Evolutionary conservation across 2,329 filamentous ascomycete species (phyloP), one percentile per base, ranked within the genome.

Genomic region (Cladobotryum protrusum): DNA sequence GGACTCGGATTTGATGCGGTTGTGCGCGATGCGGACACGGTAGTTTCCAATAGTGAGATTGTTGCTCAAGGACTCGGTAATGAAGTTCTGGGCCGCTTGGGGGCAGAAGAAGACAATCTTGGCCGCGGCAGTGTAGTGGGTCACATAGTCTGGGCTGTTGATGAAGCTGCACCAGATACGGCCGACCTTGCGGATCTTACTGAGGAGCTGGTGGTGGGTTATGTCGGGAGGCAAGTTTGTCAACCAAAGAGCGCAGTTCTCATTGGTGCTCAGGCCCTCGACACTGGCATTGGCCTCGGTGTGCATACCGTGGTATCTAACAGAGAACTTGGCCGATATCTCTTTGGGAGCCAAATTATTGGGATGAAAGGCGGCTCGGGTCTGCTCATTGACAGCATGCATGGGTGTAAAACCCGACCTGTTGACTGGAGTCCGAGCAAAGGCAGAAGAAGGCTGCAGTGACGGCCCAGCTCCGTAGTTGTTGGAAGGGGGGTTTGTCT

Each of bases 201-300:
- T 50, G 1, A 81, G 70, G 1, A 81, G 72, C 55, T 72, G 65
- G 20, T 61, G 55, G 37, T 72, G 67, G 2, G 65, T 70, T 39
- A 75, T 61, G 47, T 67, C 54, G 0, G 72, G 65, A 0, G 77
- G 74, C 0, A 82, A 67, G 45, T 76, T 74, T 2, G 72, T 76
- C 20, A 82, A 55, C 72, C 76, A 81, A 1, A 81, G 63, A 0
- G 75, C 69, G 32, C 76, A 78, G 60, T 78, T 81, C 32, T 69
- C 47, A 11, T 64, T 61, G 1, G 61, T 48, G 0, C 52, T 8
- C 5, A 71, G 61, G 19, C 62, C 47, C 12, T 64, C 57, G 3
- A 60, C 60, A 47, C 67, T 69, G 36, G 68, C 68, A 45, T 71
- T 71, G 14, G 56, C 58, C 4, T 59, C 53, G 5, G 58, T 67